These are phyloP conservation scores for Nigrograna mackinnonii DNA, from an alignment of 2,329 filamentous ascomycete species.

Conservation along the genomic window DNA sequence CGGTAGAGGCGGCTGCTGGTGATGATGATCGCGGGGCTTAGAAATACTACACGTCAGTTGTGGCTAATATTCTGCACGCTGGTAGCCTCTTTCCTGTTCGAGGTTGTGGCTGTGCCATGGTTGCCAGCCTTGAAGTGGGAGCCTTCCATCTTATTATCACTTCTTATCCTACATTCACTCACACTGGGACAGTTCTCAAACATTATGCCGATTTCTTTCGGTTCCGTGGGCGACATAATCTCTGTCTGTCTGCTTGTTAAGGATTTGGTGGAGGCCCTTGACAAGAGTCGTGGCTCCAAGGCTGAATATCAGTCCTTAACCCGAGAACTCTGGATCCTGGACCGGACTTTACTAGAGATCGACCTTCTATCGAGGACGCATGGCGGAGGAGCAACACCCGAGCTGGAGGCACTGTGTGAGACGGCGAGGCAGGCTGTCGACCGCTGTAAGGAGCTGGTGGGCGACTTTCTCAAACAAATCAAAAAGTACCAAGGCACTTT, in stretches of 20 bases:
- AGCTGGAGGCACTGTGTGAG: constrained; percentile 7
- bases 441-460: constrained; percentile 6
- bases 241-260: constrained; percentile 29
- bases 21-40: too few relatives aligned
- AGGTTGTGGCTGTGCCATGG: too few relatives aligned
- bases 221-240: constrained; percentile 35
- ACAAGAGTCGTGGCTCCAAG: constrained; percentile 28
- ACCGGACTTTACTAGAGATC: constrained; percentile 15
- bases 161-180: too few relatives aligned
- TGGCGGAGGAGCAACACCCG: constrained; percentile 1
- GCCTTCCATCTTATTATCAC: too few relatives aligned
- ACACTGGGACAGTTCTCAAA: too few relatives aligned
- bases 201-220: constrained; percentile 28
- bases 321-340: constrained; percentile 26
- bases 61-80: too few relatives aligned
- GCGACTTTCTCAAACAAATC: constrained; percentile 3
- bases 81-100: too few relatives aligned
- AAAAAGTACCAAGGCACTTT: constrained; percentile 9
- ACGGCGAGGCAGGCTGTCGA: too few relatives aligned
- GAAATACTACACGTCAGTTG: too few relatives aligned
- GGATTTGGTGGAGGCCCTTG: constrained; percentile 28
- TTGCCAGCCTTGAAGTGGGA: too few relatives aligned
- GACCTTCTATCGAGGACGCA: constrained; percentile 3
- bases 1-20: too few relatives aligned
- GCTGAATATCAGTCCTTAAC: constrained; percentile 30